These are phyloP conservation scores for Alternaria triticimaculans DNA, from an alignment of 2,329 filamentous ascomycete genomes.

Conservation along the genomic window DNA sequence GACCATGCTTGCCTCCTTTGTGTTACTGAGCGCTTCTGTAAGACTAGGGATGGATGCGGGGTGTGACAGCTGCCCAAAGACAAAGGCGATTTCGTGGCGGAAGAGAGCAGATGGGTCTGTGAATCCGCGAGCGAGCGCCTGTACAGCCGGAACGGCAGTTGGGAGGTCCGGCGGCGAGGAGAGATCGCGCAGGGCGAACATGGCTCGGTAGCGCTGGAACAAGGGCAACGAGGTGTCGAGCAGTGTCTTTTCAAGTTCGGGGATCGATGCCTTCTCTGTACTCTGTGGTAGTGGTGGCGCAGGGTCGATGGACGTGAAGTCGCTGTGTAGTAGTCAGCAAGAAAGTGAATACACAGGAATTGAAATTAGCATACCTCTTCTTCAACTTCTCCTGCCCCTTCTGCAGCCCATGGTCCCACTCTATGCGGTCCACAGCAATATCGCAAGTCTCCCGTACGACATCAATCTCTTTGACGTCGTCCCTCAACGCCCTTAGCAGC, in stretches of 20 bases:
- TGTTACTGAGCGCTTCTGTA: slow-evolving; percentile 76
- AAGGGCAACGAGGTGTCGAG: slow-evolving; percentile 81
- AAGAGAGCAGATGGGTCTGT: slow-evolving; percentile 88
- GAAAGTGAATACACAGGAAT: neutral
- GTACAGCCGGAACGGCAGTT: slow-evolving; percentile 85
- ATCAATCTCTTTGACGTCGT: slow-evolving; percentile 76
- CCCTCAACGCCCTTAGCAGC: slow-evolving; percentile 74
- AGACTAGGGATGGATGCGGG: slow-evolving; percentile 95
- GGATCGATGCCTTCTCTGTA: slow-evolving; percentile 67
- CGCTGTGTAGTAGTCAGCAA: slow-evolving; percentile 61
- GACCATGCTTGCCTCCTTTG: slow-evolving; percentile 91
- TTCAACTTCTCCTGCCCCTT: slow-evolving; percentile 75
- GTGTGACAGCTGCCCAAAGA: slow-evolving; percentile 95
- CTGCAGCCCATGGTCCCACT: slow-evolving; percentile 76
- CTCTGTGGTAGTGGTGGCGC: slow-evolving; percentile 83
- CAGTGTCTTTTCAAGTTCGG: slow-evolving; percentile 75
- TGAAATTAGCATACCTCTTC: slow-evolving; percentile 67
- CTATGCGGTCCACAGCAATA: slow-evolving; percentile 90
- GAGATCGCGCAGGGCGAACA: slow-evolving; percentile 96
- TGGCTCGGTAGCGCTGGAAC: slow-evolving; percentile 93
- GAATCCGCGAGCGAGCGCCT: slow-evolving; percentile 84
- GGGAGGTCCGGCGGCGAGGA: slow-evolving; percentile 91
- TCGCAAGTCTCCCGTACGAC: slow-evolving; percentile 96
- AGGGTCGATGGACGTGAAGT: slow-evolving; percentile 94
- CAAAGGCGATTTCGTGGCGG: slow-evolving; percentile 97